These are phyloP conservation scores for Pseudogymnoascus sp. DNA, from an alignment of 2,329 filamentous ascomycete species.

Conservation along the genomic window DNA sequence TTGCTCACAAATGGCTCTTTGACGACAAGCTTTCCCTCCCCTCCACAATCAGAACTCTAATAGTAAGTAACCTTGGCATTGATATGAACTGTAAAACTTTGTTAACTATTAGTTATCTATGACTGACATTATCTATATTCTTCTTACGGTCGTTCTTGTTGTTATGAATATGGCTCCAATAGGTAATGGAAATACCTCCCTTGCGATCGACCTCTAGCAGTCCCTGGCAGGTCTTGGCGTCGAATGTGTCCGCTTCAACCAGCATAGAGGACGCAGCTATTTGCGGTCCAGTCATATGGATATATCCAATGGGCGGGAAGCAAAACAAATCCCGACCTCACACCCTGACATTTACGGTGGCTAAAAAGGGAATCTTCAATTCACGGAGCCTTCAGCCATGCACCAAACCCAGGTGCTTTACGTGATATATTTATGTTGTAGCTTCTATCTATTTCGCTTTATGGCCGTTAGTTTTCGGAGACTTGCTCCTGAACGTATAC, in stretches of 20 bases:
- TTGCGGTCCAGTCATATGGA: slow-evolving; percentile 22
- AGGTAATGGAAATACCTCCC: neutral
- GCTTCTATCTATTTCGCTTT: neutral
- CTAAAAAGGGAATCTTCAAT: slow-evolving; percentile 12
- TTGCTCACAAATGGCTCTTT: too few species aligned
- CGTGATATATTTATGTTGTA: neutral
- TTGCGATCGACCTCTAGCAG: neutral
- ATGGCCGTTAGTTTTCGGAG: neutral
- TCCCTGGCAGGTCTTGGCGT: neutral
- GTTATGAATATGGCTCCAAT: neutral
- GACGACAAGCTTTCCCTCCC: neutral
- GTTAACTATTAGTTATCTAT: too few species aligned
- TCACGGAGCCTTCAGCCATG: slow-evolving; percentile 1
- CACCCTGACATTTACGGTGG: neutral
- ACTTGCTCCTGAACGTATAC: slow-evolving; percentile 42
- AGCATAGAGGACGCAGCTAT: neutral
- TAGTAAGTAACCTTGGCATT: too few species aligned
- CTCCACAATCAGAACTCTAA: neutral
- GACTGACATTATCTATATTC: neutral
- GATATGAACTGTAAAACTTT: too few species aligned
- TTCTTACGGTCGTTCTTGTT: neutral
- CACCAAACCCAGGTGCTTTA: neutral
- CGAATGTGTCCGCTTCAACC: neutral
- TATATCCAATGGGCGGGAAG: slow-evolving; percentile 23
- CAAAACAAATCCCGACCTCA: slow-evolving; percentile 8